Evolutionary conservation across 2,329 filamentous ascomycete species (phyloP).

Genomic region (Apiospora arundinis): DNA sequence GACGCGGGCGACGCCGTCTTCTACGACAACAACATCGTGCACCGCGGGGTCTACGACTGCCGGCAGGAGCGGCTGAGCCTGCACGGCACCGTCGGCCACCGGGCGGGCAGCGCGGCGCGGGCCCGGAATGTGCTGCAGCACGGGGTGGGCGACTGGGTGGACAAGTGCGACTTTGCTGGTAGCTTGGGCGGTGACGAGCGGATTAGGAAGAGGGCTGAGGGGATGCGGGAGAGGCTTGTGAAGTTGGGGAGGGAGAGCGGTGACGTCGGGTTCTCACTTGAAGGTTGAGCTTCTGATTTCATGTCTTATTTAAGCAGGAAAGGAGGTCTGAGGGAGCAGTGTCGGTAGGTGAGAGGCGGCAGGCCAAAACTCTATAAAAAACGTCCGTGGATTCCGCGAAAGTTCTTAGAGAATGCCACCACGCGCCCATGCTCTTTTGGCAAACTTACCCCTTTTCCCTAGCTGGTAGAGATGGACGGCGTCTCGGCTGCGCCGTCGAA

Average conservation of each 20-base stretch:
- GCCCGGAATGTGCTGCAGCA: slow-evolving; percentile 80
- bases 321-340: neutral
- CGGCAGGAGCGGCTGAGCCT: slow-evolving; percentile 70
- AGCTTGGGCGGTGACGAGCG: slow-evolving; percentile 44
- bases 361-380: neutral
- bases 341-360: neutral
- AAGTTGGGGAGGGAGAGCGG: slow-evolving; percentile 65
- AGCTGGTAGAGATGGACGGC: neutral
- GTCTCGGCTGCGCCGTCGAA: neutral
- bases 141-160: slow-evolving; percentile 72
- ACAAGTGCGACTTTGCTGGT: slow-evolving; percentile 59
- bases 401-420: neutral
- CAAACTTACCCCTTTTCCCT: neutral
- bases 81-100: slow-evolving; percentile 74
- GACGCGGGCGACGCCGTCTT: slow-evolving; percentile 81
- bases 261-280: slow-evolving; percentile 68
- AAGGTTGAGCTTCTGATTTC: slow-evolving; percentile 48
- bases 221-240: slow-evolving; percentile 68
- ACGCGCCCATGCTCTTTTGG: neutral
- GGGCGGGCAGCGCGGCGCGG: slow-evolving; percentile 57
- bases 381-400: neutral
- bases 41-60: slow-evolving; percentile 70
- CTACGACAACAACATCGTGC: slow-evolving; percentile 89
- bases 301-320: slow-evolving; percentile 1
- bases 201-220: slow-evolving; percentile 59